Evolutionary conservation across 495 filamentous ascomycete genomes (phyloP).

Genomic region (Hypoxylon perforatum): DNA sequence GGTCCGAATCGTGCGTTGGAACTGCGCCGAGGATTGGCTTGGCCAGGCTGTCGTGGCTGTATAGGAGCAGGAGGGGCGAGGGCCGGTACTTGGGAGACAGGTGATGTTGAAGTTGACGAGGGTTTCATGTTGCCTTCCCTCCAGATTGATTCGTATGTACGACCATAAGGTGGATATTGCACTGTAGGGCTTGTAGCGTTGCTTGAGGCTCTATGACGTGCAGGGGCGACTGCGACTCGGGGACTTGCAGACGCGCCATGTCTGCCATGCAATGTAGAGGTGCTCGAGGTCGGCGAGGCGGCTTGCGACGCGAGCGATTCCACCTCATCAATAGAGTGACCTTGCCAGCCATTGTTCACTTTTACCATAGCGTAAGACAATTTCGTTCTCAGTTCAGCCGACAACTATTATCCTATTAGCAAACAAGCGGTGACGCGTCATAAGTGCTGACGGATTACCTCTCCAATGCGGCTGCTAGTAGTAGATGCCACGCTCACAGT

Average conservation of each 20-base stretch:
- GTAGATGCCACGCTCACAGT: conserved; percentile 65
- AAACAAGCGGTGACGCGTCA: conserved; percentile 11
- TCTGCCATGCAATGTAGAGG: conserved; percentile 62
- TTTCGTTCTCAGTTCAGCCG: conserved; percentile 78
- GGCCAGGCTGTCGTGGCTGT: conserved; percentile 53
- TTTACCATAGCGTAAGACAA: conserved; percentile 91
- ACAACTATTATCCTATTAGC: conserved; percentile 65
- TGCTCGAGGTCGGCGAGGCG: conserved; percentile 66
- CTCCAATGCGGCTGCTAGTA: conserved; percentile 73
- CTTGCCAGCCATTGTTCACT: conserved; percentile 86
- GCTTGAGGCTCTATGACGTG: conserved; percentile 47
- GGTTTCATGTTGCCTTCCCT: conserved; percentile 46
- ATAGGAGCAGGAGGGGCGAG: conserved; percentile 73
- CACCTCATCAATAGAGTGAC: conserved; percentile 73
- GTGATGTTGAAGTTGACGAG: conserved; percentile 34
- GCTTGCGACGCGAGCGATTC: conserved; percentile 73
- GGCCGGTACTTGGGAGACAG: conserved; percentile 39
- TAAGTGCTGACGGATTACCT: conserved; percentile 64
- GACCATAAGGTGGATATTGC: conserved; percentile 38
- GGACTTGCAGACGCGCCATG: conserved; percentile 61
- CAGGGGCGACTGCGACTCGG: conserved; percentile 47
- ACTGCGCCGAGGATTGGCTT: conserved; percentile 48
- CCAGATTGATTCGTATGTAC: conserved; percentile 59
- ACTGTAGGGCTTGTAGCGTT: conserved; percentile 48
- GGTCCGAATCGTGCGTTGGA: conserved; percentile 52